Base-by-base conservation (phyloP, 495 filamentous ascomycete genomes). In the Penicillium antarcticum region DNA sequence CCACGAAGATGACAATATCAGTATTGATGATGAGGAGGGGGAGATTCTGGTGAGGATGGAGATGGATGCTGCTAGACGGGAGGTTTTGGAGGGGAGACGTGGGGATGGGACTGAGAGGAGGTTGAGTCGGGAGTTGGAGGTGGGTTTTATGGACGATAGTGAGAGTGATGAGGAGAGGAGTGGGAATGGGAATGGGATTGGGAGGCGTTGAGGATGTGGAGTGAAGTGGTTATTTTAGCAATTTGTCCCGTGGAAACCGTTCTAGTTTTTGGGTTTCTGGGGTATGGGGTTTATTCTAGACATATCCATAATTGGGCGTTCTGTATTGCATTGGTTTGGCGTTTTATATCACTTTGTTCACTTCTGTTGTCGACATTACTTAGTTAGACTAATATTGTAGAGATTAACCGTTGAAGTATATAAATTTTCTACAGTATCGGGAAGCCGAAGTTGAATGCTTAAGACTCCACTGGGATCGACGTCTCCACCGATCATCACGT, bases 141-240 rank as follows among this genome's bases (percentile, higher is more conserved):
- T 88, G 51, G 89, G 88, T 1, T 95, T 95, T 62, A 84, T 81
- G 74, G 87, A 91, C 70, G 87, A 90, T 62, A 91, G 88, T 64
- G 85, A 88, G 51, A n/a, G n/a, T n/a, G 87, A 89, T n/a, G 78
- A 80, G 14, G 72, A 63, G 19, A 67, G 53, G 39, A 51, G 52
- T 18, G 42, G 33, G 23, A 31, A 35, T 23, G 21, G 32, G 13
- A 8, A 29, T 51, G 23, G 37, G 19, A 8, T 17, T 37, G 37
- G 43, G 51, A 17, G 24, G 18, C 8, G 26, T 32, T 19, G 29
- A 43, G 36, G 12, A n/a, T n/a, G 41, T 39, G 29, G 48, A 35
- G n/a, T 52, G 55, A 33, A 50, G 23, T 39, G 14, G 9, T 18
- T 13, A 11, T 42, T 44, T 16, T 31, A 16, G 19, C 13, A 36